Evolutionary conservation across 2,329 filamentous ascomycete species (phyloP).

Genomic region (Fusarium sp.): DNA sequence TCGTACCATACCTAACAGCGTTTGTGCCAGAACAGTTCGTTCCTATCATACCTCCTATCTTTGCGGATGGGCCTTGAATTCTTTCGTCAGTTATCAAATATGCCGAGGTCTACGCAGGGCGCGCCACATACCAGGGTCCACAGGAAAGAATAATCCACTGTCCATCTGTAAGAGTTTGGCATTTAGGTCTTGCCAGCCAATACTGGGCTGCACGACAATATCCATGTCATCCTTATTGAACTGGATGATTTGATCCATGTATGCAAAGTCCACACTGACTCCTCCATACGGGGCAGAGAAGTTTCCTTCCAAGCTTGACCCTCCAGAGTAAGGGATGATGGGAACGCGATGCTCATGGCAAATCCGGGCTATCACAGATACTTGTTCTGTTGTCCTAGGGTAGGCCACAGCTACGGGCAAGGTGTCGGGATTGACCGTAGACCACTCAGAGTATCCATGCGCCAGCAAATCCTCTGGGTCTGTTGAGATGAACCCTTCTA

Average conservation of each 20-base stretch:
- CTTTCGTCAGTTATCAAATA: background rate
- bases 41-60: constrained; percentile 86
- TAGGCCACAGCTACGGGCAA: constrained; percentile 74
- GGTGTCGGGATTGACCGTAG: constrained; percentile 68
- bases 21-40: constrained; percentile 85
- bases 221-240: constrained; percentile 92
- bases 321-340: constrained; percentile 88
- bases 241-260: constrained; percentile 85
- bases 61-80: constrained; percentile 69
- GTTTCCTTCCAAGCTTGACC: constrained; percentile 88
- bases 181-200: constrained; percentile 94
- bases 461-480: constrained; percentile 71
- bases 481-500: constrained; percentile 70
- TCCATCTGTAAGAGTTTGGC: constrained; percentile 74
- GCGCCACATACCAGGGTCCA: constrained; percentile 75
- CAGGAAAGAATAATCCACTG: constrained; percentile 87
- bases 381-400: constrained; percentile 70
- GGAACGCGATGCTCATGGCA: constrained; percentile 85
- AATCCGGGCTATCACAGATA: constrained; percentile 70
- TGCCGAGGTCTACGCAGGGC: too few relatives aligned
- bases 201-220: constrained; percentile 88
- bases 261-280: constrained; percentile 88
- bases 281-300: constrained; percentile 89
- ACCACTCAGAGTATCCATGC: constrained; percentile 78
- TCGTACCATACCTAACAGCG: constrained; percentile 83